phyloP scores from a whole-genome alignment of 148 eudicot genomes.

The Rhododendron ovatum region DNA sequence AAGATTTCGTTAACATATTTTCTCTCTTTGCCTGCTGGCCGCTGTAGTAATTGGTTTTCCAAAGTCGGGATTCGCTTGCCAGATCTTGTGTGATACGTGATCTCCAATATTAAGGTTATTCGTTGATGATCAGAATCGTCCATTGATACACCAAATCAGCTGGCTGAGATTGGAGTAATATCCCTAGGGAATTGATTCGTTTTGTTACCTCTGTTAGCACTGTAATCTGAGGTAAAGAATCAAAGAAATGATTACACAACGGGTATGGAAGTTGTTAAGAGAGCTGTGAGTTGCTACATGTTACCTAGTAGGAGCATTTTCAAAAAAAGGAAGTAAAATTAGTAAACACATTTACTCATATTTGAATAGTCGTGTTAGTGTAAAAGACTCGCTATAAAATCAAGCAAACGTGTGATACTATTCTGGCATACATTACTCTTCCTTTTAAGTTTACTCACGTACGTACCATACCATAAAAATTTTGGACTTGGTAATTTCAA shows the following conservation, averaged over 20 bases:
- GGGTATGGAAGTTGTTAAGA: background rate
- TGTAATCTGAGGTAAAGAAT: background rate
- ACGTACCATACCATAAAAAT: no score
- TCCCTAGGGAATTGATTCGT: no score
- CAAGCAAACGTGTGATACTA: no score
- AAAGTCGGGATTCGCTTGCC: background rate
- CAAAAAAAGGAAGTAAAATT: background rate
- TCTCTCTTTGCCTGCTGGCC: background rate
- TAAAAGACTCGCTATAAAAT: background rate
- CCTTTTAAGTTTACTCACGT: no score
- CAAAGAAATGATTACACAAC: background rate
- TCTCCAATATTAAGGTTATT: background rate
- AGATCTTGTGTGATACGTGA: background rate
- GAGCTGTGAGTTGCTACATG: background rate
- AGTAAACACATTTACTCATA: background rate
- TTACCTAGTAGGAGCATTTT: background rate
- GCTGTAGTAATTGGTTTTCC: background rate
- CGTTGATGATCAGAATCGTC: background rate
- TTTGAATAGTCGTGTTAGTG: background rate
- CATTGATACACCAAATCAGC: background rate
- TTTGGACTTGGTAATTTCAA: no score
- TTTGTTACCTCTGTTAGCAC: background rate
- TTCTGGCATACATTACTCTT: no score
- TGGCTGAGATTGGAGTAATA: background rate
- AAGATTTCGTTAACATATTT: conserved; percentile 6